Conservation (phyloP, 164 flowering plant species). For the Stephania yunnanensis region DNA sequence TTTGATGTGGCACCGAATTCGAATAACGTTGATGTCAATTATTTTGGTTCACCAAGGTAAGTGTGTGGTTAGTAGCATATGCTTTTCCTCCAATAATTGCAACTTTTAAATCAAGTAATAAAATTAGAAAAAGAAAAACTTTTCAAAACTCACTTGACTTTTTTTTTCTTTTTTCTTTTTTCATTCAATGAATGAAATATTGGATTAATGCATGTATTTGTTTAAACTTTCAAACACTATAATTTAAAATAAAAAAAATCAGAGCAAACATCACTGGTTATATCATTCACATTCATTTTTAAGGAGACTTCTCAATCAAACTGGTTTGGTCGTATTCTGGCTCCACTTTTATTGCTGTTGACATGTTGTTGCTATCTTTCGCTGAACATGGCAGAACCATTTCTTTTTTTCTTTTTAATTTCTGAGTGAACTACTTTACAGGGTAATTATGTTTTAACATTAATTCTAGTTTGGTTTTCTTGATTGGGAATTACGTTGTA, state of each 20-base stretch:
- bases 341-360: not conserved
- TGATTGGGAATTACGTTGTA: too few relatives aligned
- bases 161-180: not conserved
- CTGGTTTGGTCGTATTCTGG: not conserved
- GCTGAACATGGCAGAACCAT: not conserved
- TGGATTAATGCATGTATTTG: too few relatives aligned
- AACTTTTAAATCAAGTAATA: not conserved
- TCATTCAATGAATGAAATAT: not conserved
- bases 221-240: too few relatives aligned
- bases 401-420: not conserved
- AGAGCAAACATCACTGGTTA: not conserved
- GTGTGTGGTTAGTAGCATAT: conserved; percentile 4
- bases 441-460: too few relatives aligned
- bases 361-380: not conserved
- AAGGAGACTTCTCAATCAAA: not conserved
- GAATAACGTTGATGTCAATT: conserved; percentile 30
- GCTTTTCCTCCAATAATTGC: not conserved
- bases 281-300: not conserved
- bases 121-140: not conserved
- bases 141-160: not conserved
- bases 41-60: conserved; percentile 37
- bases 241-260: too few relatives aligned
- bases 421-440: too few relatives aligned
- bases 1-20: conserved; percentile 43
- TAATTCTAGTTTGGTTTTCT: too few relatives aligned